These are phyloP conservation scores for Umbelopsis vinacea DNA, from an alignment of 192 early-diverging fungal species.

Conservation along the genomic window DNA sequence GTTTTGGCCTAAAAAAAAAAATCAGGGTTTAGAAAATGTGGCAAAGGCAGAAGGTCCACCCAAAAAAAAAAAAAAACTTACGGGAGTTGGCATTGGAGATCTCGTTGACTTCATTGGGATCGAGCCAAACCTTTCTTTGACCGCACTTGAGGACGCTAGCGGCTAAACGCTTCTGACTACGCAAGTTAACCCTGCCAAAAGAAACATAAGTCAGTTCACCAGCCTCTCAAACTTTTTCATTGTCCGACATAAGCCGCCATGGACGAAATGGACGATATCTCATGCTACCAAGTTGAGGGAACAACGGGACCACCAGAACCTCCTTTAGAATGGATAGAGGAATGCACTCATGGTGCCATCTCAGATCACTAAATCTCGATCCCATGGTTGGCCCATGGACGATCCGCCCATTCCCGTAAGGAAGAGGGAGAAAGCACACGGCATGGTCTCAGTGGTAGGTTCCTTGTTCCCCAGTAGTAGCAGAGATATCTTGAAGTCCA, in stretches of 20 bases:
- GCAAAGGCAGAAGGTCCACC: background rate
- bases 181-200: conserved; percentile 69
- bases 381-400: background rate
- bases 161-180: conserved; percentile 94
- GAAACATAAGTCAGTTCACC: background rate
- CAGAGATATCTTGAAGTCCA: background rate
- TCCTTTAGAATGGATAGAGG: background rate
- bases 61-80: conserved; percentile 50
- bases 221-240: background rate
- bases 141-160: conserved; percentile 97
- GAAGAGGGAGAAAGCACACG: background rate
- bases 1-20: conserved; percentile 72
- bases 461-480: background rate
- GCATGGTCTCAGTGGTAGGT: background rate
- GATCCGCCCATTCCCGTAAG: background rate
- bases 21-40: background rate
- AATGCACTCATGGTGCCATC: conserved; percentile 7
- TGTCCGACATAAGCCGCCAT: background rate
- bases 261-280: conserved; percentile 6
- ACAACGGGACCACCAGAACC: background rate
- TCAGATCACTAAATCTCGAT: conserved; percentile 23
- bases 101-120: conserved; percentile 95
- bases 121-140: conserved; percentile 98
- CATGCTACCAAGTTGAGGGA: background rate
- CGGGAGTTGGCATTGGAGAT: conserved; percentile 98